Evolutionary conservation across 2,329 filamentous ascomycete species (phyloP).

Genomic region (Microascus cirrosus): DNA sequence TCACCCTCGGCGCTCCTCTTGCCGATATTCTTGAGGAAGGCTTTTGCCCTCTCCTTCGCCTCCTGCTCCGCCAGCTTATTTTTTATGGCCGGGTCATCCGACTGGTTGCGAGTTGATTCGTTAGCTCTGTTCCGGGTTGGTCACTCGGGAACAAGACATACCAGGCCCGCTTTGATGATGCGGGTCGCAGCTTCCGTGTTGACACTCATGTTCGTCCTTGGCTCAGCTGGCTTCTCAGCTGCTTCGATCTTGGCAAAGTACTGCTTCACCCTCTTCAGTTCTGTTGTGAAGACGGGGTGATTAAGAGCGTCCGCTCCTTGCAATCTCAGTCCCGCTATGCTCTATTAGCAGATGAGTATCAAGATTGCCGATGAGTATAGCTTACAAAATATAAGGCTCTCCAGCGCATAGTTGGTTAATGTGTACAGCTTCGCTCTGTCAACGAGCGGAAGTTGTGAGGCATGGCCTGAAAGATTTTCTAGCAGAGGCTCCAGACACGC

Average conservation of each 20-base stretch:
- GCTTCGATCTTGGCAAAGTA: slow-evolving; percentile 89
- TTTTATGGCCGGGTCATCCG: slow-evolving; percentile 40
- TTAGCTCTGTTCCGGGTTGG: background rate
- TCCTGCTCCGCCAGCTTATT: slow-evolving; percentile 43
- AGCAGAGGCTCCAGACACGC: slow-evolving; percentile 65
- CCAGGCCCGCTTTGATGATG: slow-evolving; percentile 73
- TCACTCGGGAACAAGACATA: slow-evolving; percentile 23
- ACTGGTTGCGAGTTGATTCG: slow-evolving; percentile 15
- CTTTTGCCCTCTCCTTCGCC: slow-evolving; percentile 42
- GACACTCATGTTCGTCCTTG: slow-evolving; percentile 37
- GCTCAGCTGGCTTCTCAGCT: slow-evolving; percentile 51
- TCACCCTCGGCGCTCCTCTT: slow-evolving; percentile 1
- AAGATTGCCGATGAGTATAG: background rate
- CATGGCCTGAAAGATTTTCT: slow-evolving; percentile 51
- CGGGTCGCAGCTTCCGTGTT: slow-evolving; percentile 70
- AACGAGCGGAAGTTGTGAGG: slow-evolving; percentile 75
- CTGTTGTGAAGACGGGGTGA: slow-evolving; percentile 66
- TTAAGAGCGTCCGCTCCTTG: slow-evolving; percentile 71
- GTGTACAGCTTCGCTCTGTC: slow-evolving; percentile 92
- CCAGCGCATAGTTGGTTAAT: slow-evolving; percentile 78
- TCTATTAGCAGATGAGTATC: slow-evolving; percentile 3
- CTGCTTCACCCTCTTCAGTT: slow-evolving; percentile 76
- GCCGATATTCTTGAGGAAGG: slow-evolving; percentile 33
- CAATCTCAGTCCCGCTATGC: slow-evolving; percentile 58
- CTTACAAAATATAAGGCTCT: slow-evolving; percentile 79